Evolutionary conservation across 176 grass and related monocot genomes (phyloP).

Genomic region (Hyparrhenia diplandra): DNA sequence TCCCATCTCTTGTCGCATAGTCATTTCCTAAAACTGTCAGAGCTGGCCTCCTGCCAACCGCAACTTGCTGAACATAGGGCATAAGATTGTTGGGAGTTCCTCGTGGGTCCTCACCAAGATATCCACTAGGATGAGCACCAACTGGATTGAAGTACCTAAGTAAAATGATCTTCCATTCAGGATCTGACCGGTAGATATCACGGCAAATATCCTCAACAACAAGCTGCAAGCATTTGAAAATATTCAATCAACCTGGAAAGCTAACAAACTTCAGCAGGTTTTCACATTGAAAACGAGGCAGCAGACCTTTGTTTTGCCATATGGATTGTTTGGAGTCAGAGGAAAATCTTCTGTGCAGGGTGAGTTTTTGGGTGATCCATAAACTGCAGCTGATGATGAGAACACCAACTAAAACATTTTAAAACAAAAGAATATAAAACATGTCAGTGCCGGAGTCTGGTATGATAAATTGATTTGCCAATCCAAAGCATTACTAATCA

Average conservation of each 20-base stretch:
- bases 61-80: slow-evolving; percentile 94
- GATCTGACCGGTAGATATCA: slow-evolving; percentile 61
- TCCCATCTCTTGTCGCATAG: slow-evolving; percentile 85
- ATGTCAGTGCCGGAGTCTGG: background rate
- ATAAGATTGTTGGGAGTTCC: slow-evolving; percentile 95
- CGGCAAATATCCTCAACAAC: slow-evolving; percentile 91
- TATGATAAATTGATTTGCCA: background rate
- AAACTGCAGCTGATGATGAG: slow-evolving; percentile 93
- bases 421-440: background rate
- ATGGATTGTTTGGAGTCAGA: slow-evolving; percentile 85
- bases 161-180: slow-evolving; percentile 85
- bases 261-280: background rate
- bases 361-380: slow-evolving; percentile 75
- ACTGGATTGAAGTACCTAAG: slow-evolving; percentile 94
- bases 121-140: slow-evolving; percentile 87
- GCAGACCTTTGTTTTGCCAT: slow-evolving; percentile 82
- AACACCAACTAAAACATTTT: slow-evolving; percentile 82
- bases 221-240: slow-evolving; percentile 52
- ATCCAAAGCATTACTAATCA: slow-evolving; percentile 1
- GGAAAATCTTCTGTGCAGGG: slow-evolving; percentile 89
- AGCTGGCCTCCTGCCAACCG: slow-evolving; percentile 73
- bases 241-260: slow-evolving; percentile 8
- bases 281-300: background rate
- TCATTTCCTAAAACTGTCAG: slow-evolving; percentile 87
- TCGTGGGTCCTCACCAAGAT: slow-evolving; percentile 78